These are phyloP conservation scores for Solanum ahanhuiri DNA, from an alignment of 257 asterid species.

Conservation along the genomic window DNA sequence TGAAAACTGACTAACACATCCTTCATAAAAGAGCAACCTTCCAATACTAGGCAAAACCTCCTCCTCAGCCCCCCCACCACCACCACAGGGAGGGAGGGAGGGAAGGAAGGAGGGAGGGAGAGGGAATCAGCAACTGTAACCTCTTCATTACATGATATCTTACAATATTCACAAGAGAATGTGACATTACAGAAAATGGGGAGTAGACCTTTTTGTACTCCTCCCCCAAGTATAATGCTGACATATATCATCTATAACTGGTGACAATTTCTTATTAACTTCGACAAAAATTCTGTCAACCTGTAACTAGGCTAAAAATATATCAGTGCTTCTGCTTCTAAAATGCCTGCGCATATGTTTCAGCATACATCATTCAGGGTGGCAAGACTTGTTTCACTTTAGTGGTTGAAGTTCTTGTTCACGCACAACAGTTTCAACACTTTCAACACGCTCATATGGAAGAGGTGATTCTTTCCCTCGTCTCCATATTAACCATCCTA, in stretches of 20 bases:
- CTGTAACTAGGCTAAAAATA: neutral
- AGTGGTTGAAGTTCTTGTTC: constrained; percentile 99
- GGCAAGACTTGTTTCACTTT: neutral
- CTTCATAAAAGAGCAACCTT: neutral
- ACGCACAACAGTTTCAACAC: constrained; percentile 26
- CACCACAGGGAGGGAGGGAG: neutral
- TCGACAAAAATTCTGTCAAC: neutral
- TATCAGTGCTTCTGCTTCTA: neutral
- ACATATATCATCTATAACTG: neutral
- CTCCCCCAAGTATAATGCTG: neutral
- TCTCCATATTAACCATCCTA: constrained; percentile 61
- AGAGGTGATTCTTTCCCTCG: constrained; percentile 21
- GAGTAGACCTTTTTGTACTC: neutral
- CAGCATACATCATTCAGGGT: neutral
- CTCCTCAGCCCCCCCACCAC: neutral
- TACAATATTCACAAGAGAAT: constrained; percentile 3
- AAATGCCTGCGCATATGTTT: neutral
- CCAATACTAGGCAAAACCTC: neutral
- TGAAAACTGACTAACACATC: too few species aligned
- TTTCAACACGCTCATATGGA: constrained; percentile 75
- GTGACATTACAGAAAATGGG: neutral
- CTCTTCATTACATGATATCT: neutral
- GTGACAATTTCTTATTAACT: neutral
- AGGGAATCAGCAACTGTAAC: neutral
- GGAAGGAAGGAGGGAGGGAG: neutral